Percentiles rank a stretch among this genome's conserved stretches.
Conservation (phyloP, 805 yeast genomes). For the Pichia exigua region DNA sequence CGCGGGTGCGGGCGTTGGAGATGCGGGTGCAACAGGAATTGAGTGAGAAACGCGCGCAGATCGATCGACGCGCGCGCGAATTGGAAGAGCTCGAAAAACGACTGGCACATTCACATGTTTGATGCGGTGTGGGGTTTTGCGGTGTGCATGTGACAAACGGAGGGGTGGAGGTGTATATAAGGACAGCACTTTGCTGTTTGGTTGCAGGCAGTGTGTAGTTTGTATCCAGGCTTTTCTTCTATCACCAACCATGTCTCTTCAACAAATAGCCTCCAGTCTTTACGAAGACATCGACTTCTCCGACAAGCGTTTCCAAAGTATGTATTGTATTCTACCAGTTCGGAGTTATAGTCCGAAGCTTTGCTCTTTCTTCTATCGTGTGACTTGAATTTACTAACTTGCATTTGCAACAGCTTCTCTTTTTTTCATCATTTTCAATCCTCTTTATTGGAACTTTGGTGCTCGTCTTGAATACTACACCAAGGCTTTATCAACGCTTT, state of each 20-base stretch:
- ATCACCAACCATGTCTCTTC: slow-evolving; percentile 4
- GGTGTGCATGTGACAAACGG: background rate
- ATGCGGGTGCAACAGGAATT: background rate
- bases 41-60: background rate
- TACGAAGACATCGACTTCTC: slow-evolving; percentile 19
- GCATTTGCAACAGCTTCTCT: slow-evolving; percentile 36
- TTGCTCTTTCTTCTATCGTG: background rate
- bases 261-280: slow-evolving; percentile 11
- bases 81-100: background rate
- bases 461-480: slow-evolving; percentile 83
- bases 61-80: background rate
- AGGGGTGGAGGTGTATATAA: background rate
- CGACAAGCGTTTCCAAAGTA: slow-evolving; percentile 20
- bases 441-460: slow-evolving; percentile 89
- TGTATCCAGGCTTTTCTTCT: background rate
- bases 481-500: slow-evolving; percentile 64
- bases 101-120: background rate
- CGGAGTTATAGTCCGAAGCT: too few species aligned
- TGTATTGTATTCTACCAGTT: slow-evolving; percentile 9
- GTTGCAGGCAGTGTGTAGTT: background rate
- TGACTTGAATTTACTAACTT: background rate
- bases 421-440: slow-evolving; percentile 77
- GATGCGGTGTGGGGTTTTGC: background rate
- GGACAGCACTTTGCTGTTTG: background rate
- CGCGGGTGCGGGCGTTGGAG: background rate